These are phyloP conservation scores for Mortierella alpina DNA, from an alignment of 192 early-diverging fungal species.

Conservation along the genomic window DNA sequence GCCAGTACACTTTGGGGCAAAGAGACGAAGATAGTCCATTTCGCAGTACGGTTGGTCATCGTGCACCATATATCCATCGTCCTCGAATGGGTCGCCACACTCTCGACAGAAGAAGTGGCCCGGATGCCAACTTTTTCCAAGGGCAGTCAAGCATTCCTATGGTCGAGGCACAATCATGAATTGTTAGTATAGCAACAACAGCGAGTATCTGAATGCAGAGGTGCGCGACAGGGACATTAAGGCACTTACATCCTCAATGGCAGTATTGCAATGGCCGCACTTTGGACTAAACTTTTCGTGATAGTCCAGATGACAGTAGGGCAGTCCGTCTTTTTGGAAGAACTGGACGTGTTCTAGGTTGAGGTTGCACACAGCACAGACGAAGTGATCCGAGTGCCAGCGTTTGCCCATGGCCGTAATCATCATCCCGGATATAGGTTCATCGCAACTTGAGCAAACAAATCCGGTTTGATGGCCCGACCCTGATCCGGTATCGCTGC, in stretches of 20 bases:
- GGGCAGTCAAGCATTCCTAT: constrained; percentile 58
- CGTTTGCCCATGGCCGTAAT: constrained; percentile 64
- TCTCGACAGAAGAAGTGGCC: constrained; percentile 71
- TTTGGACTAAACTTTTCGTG: constrained; percentile 64
- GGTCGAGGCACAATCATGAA: neutral
- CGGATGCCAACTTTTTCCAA: constrained; percentile 65
- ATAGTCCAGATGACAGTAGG: constrained; percentile 68
- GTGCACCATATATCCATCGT: constrained; percentile 63
- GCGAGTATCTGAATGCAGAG: neutral
- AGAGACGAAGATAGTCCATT: constrained; percentile 62
- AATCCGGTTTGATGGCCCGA: neutral
- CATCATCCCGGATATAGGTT: constrained; percentile 56
- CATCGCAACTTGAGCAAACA: constrained; percentile 57
- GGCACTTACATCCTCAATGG: constrained; percentile 64
- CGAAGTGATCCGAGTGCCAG: constrained; percentile 68
- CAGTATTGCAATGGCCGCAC: constrained; percentile 66
- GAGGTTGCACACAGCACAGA: constrained; percentile 55
- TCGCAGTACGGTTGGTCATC: constrained; percentile 68
- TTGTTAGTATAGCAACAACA: neutral
- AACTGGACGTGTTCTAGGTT: constrained; percentile 63
- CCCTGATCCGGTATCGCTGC: neutral
- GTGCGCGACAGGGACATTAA: neutral
- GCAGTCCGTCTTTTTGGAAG: constrained; percentile 64
- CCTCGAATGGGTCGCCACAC: constrained; percentile 64
- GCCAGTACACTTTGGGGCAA: constrained; percentile 63